Evolutionary conservation across 495 filamentous ascomycete species (phyloP).

Genomic region (Corynascus novoguineensis): DNA sequence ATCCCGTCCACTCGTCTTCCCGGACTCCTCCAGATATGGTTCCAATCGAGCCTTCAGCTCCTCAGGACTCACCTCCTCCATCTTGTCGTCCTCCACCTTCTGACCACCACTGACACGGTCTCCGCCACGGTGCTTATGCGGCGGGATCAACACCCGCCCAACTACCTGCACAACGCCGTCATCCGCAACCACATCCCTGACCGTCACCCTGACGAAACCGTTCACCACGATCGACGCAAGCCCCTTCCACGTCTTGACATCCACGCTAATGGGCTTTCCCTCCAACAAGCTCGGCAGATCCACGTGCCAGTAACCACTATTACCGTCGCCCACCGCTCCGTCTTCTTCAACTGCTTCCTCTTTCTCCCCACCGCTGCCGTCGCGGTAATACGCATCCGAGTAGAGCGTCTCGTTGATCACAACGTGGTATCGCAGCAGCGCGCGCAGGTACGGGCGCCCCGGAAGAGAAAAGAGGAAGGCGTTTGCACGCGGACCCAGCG

Average conservation of each 20-base stretch:
- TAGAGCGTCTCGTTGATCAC: constrained; percentile 72
- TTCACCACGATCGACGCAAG: constrained; percentile 66
- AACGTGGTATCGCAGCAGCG: constrained; percentile 72
- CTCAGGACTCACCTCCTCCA: constrained; percentile 24
- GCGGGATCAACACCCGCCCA: constrained; percentile 66
- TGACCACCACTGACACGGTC: constrained; percentile 21
- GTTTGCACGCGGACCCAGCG: constrained; percentile 62
- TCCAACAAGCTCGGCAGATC: constrained; percentile 63
- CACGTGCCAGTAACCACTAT: constrained; percentile 43
- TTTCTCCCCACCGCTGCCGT: constrained; percentile 20
- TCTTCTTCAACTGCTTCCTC: constrained; percentile 15
- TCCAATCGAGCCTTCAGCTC: constrained; percentile 27
- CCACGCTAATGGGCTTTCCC: constrained; percentile 55
- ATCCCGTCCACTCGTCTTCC: not conserved
- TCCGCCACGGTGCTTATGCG: constrained; percentile 41
- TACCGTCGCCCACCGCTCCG: constrained; percentile 3
- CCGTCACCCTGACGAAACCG: constrained; percentile 52
- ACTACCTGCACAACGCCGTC: constrained; percentile 78
- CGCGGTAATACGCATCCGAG: constrained; percentile 64
- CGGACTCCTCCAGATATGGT: constrained; percentile 20
- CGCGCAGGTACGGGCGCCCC: constrained; percentile 64
- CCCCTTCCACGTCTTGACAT: constrained; percentile 58
- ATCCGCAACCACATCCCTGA: constrained; percentile 60
- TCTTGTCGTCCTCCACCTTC: constrained; percentile 16
- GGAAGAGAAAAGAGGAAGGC: constrained; percentile 71